Conservation (phyloP, 2,329 filamentous ascomycete genomes). For the Botrytis fragariae region DNA sequence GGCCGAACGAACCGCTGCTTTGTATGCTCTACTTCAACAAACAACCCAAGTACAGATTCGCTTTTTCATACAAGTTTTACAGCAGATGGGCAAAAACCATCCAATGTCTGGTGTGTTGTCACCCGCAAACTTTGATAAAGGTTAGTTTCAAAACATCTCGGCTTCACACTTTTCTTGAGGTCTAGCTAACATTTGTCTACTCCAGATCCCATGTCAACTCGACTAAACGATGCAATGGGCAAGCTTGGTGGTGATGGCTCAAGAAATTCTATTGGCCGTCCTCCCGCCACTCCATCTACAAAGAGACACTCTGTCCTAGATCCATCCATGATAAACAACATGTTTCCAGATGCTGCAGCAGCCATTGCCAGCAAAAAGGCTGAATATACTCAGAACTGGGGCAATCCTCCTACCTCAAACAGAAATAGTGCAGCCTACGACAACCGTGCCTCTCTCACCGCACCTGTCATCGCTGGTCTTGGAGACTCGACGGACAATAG, state of each 20-base stretch:
- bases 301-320: slow-evolving; percentile 97
- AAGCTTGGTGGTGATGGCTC: slow-evolving; percentile 87
- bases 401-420: slow-evolving; percentile 84
- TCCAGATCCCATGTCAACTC: slow-evolving; percentile 94
- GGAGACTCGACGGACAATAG: slow-evolving; percentile 60
- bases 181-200: slow-evolving; percentile 20
- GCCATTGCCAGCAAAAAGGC: slow-evolving; percentile 99
- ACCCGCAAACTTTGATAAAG: slow-evolving; percentile 94
- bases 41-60: slow-evolving; percentile 98
- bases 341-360: slow-evolving; percentile 97
- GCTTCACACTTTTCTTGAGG: neutral
- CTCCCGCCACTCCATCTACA: slow-evolving; percentile 70
- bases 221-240: slow-evolving; percentile 93
- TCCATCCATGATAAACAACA: slow-evolving; percentile 89
- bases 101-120: slow-evolving; percentile 95
- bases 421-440: slow-evolving; percentile 84
- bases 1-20: slow-evolving; percentile 88
- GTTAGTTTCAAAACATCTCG: slow-evolving; percentile 47
- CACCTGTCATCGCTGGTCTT: slow-evolving; percentile 71
- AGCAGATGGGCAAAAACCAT: slow-evolving; percentile 98
- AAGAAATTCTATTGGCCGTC: slow-evolving; percentile 81
- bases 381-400: slow-evolving; percentile 93
- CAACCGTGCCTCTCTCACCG: slow-evolving; percentile 67
- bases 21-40: slow-evolving; percentile 95
- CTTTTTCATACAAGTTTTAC: slow-evolving; percentile 97